Conservation (phyloP, 805 yeast species). For the Soucietia sequanensis region DNA sequence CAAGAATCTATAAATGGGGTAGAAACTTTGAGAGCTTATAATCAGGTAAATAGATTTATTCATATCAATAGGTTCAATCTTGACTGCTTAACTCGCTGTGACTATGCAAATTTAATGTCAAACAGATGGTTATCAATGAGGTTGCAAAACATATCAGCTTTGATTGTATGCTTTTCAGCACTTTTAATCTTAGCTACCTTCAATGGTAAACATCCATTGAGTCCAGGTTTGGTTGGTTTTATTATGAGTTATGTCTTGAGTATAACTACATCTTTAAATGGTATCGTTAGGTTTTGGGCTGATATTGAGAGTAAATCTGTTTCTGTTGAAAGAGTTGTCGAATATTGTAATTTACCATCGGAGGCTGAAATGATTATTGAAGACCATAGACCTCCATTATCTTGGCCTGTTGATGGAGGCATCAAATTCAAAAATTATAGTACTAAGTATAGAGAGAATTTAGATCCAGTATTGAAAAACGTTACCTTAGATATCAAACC, state of each 20-base stretch:
- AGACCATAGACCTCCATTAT: slow-evolving; percentile 30
- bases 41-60: slow-evolving; percentile 27
- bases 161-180: slow-evolving; percentile 29
- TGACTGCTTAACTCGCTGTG: slow-evolving; percentile 20
- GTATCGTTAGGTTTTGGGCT: slow-evolving; percentile 33
- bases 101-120: slow-evolving; percentile 19
- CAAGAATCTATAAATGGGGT: slow-evolving; percentile 39
- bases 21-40: slow-evolving; percentile 34
- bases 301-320: slow-evolving; percentile 34
- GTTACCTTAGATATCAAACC: slow-evolving; percentile 64
- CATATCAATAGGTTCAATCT: slow-evolving; percentile 22
- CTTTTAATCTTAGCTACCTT: slow-evolving; percentile 25
- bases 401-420: slow-evolving; percentile 76
- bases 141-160: slow-evolving; percentile 34
- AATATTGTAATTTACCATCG: slow-evolving; percentile 34
- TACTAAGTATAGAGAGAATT: slow-evolving; percentile 79
- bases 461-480: slow-evolving; percentile 74
- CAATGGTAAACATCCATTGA: slow-evolving; percentile 19
- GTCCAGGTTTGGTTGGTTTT: slow-evolving; percentile 37
- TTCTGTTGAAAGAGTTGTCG: slow-evolving; percentile 36
- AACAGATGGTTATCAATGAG: slow-evolving; percentile 40
- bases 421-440: slow-evolving; percentile 70
- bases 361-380: slow-evolving; percentile 48
- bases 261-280: slow-evolving; percentile 29
- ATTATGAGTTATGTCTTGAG: slow-evolving; percentile 35